These are phyloP conservation scores for Saitozyma podzolica DNA, from an alignment of 768 basidiomycete species.

Conservation along the genomic window DNA sequence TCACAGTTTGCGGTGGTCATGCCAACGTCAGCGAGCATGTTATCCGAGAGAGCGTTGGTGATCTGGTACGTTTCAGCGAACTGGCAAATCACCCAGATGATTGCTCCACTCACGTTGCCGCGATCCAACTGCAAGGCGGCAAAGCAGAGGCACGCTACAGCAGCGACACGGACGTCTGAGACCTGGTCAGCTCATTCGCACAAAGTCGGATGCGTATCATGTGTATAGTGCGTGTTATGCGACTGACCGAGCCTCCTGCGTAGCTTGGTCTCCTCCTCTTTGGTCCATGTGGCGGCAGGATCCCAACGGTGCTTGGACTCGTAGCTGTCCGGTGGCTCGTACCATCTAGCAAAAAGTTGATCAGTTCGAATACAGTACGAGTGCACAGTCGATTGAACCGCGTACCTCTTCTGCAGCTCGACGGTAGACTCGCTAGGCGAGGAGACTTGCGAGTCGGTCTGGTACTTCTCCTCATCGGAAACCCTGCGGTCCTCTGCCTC, in stretches of 20 bases:
- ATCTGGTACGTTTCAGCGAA: conserved; percentile 16
- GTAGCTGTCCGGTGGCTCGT: conserved; percentile 30
- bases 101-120: conserved; percentile 22
- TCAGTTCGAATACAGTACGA: too few species aligned
- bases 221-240: too few species aligned
- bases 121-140: conserved; percentile 32
- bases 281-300: conserved; percentile 32
- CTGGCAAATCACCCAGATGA: too few species aligned
- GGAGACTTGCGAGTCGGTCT: too few species aligned
- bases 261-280: conserved; percentile 26
- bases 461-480: too few species aligned
- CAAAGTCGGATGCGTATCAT: too few species aligned
- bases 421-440: too few species aligned
- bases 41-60: conserved; percentile 33
- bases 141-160: conserved; percentile 22
- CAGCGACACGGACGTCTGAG: neutral
- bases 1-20: conserved; percentile 35
- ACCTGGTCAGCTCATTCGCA: too few species aligned
- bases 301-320: conserved; percentile 39
- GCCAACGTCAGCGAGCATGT: conserved; percentile 28
- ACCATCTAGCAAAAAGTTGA: conserved; percentile 7
- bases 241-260: conserved; percentile 18
- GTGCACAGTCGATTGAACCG: too few species aligned
- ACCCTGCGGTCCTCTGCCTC: too few species aligned
- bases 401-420: too few species aligned